Percentiles rank a stretch among this genome's conserved stretches.
Conservation (phyloP, 805 yeast genomes). For the Wickerhamomyces hampshirensis region DNA sequence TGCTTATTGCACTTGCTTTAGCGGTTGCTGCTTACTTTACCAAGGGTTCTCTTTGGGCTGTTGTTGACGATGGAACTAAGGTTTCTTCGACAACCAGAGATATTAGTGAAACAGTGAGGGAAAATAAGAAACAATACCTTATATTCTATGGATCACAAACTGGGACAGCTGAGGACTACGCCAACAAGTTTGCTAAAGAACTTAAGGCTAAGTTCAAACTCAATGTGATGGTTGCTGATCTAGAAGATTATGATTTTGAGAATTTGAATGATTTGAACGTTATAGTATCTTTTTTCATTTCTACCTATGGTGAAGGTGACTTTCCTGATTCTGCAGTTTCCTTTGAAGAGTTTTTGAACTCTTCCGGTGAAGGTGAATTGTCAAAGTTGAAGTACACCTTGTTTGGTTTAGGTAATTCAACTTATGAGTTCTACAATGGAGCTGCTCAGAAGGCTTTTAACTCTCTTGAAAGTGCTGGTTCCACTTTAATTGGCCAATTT, state of each 20-base stretch:
- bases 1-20: slow-evolving; percentile 58
- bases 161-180: slow-evolving; percentile 97
- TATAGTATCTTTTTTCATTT: slow-evolving; percentile 71
- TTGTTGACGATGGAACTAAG: slow-evolving; percentile 29
- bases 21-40: slow-evolving; percentile 65
- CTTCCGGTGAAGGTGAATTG: slow-evolving; percentile 49
- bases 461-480: slow-evolving; percentile 58
- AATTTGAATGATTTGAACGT: slow-evolving; percentile 60
- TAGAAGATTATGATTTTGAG: slow-evolving; percentile 85
- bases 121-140: slow-evolving; percentile 67
- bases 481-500: slow-evolving; percentile 62
- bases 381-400: slow-evolving; percentile 60
- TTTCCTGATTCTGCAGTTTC: slow-evolving; percentile 92
- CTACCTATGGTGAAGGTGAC: slow-evolving; percentile 98
- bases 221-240: slow-evolving; percentile 78
- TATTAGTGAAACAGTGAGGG: slow-evolving; percentile 50
- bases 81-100: slow-evolving; percentile 46
- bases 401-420: slow-evolving; percentile 92
- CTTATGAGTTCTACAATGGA: slow-evolving; percentile 88
- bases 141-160: slow-evolving; percentile 94
- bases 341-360: slow-evolving; percentile 64
- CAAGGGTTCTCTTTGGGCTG: slow-evolving; percentile 51
- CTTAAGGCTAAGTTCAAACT: slow-evolving; percentile 76
- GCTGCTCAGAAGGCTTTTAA: slow-evolving; percentile 62
- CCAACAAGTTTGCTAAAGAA: slow-evolving; percentile 86